phyloP scores from a whole-genome alignment of 805 yeast genomes.

The Sugiyamaella smithiae region DNA sequence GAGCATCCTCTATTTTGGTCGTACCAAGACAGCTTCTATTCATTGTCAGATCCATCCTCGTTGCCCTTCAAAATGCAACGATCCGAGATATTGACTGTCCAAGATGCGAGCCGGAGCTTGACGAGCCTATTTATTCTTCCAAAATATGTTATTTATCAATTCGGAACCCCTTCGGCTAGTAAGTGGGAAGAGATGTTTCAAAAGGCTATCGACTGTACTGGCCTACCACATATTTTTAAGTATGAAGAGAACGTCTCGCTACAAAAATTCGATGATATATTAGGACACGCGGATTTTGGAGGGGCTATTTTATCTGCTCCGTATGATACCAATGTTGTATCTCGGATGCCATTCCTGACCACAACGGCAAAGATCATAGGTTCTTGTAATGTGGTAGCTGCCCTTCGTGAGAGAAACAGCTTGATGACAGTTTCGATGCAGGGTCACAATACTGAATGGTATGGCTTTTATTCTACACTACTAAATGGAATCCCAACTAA shows the following conservation, averaged over 20 bases:
- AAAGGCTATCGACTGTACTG: constrained; percentile 5
- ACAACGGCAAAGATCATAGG: constrained; percentile 10
- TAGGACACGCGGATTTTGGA: constrained; percentile 10
- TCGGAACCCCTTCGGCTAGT: constrained; percentile 2
- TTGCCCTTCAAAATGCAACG: not conserved
- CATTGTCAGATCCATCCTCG: not conserved
- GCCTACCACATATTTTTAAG: constrained; percentile 3
- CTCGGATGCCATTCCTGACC: not conserved
- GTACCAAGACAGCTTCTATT: constrained; percentile 10
- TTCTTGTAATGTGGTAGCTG: constrained; percentile 10
- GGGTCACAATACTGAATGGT: constrained; percentile 17
- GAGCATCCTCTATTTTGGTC: constrained; percentile 5
- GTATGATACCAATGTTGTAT: not conserved
- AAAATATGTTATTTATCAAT: not conserved
- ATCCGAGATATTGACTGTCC: constrained; percentile 1
- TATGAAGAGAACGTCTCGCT: not conserved
- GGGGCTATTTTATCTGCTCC: constrained; percentile 8
- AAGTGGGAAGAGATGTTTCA: not conserved
- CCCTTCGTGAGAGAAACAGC: constrained; percentile 7
- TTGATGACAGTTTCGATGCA: not conserved
- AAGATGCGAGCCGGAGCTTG: not conserved
- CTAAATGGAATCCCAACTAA: constrained; percentile 5
- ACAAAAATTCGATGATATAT: not conserved
- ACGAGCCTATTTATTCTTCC: constrained; percentile 5
- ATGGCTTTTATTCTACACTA: constrained; percentile 8